phyloP scores from a whole-genome alignment of 148 eudicot genomes.

The Linanthus parryae region DNA sequence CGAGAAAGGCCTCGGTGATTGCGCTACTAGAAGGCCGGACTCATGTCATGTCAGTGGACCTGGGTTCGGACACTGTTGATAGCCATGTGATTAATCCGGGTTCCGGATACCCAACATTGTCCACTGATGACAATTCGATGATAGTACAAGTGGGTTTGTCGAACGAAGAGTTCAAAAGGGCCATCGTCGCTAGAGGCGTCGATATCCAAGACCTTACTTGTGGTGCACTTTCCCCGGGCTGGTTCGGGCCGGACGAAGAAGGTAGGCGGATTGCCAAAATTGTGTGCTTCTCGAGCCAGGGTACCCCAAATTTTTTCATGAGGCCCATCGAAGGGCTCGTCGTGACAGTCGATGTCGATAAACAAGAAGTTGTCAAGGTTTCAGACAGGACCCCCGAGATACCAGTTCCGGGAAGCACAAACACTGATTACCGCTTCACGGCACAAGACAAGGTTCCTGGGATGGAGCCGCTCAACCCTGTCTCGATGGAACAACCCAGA shows the following conservation, averaged over 20 bases:
- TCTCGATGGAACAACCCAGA: conserved; percentile 22
- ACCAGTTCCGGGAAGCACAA: conserved; percentile 20
- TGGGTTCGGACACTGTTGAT: conserved; percentile 11
- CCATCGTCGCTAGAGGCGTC: conserved; percentile 16
- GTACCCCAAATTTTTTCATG: conserved; percentile 34
- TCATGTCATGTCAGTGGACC: conserved; percentile 17
- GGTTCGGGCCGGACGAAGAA: conserved; percentile 30
- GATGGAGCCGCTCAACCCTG: conserved; percentile 15
- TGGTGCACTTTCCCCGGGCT: conserved; percentile 18
- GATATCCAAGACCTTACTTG: conserved; percentile 12
- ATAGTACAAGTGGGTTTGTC: neutral
- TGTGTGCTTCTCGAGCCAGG: conserved; percentile 22
- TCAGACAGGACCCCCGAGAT: conserved; percentile 13
- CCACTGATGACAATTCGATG: conserved; percentile 6
- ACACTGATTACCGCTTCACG: conserved; percentile 19
- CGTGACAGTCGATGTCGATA: conserved; percentile 24
- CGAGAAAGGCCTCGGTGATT: conserved; percentile 17
- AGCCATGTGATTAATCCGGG: neutral
- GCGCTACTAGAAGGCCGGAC: conserved; percentile 3
- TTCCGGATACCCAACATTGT: conserved; percentile 17
- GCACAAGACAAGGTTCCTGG: conserved; percentile 4
- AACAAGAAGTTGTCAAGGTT: conserved; percentile 17
- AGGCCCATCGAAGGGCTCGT: conserved; percentile 36
- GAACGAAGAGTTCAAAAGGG: conserved; percentile 11
- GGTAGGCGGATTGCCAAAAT: conserved; percentile 20